Conservation (phyloP, 768 basidiomycete genomes). For the Pisolithus orientalis region DNA sequence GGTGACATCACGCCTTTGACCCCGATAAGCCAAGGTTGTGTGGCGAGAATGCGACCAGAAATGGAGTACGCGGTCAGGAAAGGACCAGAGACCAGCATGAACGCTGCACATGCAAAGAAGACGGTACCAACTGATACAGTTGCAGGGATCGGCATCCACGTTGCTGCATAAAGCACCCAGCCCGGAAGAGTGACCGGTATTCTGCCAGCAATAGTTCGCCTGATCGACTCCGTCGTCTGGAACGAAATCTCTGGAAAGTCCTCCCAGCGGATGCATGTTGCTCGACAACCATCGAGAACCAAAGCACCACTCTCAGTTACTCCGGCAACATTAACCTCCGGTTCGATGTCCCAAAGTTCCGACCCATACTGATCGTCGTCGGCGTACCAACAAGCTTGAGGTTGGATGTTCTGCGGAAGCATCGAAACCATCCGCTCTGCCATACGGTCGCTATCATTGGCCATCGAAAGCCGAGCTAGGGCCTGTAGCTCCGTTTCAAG, state of each 20-base stretch:
- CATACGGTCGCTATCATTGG: slow-evolving; percentile 17
- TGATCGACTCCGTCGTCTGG: slow-evolving; percentile 4
- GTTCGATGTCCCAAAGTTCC: slow-evolving; percentile 12
- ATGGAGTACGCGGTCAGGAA: slow-evolving; percentile 7
- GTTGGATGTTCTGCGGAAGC: slow-evolving; percentile 2
- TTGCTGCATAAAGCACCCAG: slow-evolving; percentile 2
- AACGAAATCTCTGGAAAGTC: slow-evolving; percentile 10
- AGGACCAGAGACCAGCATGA: slow-evolving; percentile 4
- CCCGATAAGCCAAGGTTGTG: slow-evolving; percentile 16
- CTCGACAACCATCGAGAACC: slow-evolving; percentile 5
- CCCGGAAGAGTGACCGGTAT: slow-evolving; percentile 9
- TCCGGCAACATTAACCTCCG: slow-evolving; percentile 4
- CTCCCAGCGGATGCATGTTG: slow-evolving; percentile 4
- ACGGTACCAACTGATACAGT: neutral
- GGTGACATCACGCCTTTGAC: slow-evolving; percentile 14
- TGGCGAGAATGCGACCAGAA: slow-evolving; percentile 10
- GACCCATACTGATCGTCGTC: slow-evolving; percentile 11
- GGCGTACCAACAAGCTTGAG: slow-evolving; percentile 11
- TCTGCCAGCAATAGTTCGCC: slow-evolving; percentile 2
- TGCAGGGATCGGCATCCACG: neutral
- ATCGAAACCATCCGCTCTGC: slow-evolving; percentile 18
- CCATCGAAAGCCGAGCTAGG: slow-evolving; percentile 16
- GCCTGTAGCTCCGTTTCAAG: slow-evolving; percentile 11
- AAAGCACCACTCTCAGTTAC: slow-evolving; percentile 3
- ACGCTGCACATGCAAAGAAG: neutral